Conservation (phyloP, 768 basidiomycete species). For the Cubamyces lactineus region DNA sequence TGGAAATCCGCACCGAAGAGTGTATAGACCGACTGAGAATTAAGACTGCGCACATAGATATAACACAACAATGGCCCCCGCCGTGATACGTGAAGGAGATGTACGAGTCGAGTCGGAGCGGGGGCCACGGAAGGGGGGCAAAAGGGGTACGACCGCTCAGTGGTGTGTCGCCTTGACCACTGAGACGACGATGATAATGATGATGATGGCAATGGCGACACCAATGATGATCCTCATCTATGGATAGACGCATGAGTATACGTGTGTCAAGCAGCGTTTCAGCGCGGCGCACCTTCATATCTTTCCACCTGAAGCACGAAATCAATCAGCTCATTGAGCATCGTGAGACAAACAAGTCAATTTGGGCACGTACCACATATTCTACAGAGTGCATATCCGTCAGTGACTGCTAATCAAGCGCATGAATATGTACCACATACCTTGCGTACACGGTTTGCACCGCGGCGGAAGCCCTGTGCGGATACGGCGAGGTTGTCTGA, state of each 20-base stretch:
- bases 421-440: conserved; percentile 46
- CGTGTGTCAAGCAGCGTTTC: conserved; percentile 25
- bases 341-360: not conserved
- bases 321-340: not conserved
- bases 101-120: conserved; percentile 22
- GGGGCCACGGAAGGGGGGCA: conserved; percentile 17
- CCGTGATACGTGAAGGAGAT: conserved; percentile 19
- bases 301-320: conserved; percentile 77
- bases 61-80: conserved; percentile 39
- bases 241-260: conserved; percentile 11
- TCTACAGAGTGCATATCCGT: conserved; percentile 46
- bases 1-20: conserved; percentile 16
- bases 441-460: conserved; percentile 97
- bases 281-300: conserved; percentile 76
- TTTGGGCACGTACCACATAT: conserved; percentile 72
- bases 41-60: conserved; percentile 48
- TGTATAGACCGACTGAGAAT: conserved; percentile 27
- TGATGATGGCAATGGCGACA: conserved; percentile 84
- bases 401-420: not conserved
- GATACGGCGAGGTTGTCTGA: conserved; percentile 95
- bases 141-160: conserved; percentile 21
- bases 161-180: conserved; percentile 80
- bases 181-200: conserved; percentile 94
- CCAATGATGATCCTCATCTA: conserved; percentile 98
- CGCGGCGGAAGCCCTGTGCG: conserved; percentile 97